These are phyloP conservation scores for Mycena olivaceomarginata DNA, from an alignment of 768 basidiomycete genomes.

Conservation along the genomic window DNA sequence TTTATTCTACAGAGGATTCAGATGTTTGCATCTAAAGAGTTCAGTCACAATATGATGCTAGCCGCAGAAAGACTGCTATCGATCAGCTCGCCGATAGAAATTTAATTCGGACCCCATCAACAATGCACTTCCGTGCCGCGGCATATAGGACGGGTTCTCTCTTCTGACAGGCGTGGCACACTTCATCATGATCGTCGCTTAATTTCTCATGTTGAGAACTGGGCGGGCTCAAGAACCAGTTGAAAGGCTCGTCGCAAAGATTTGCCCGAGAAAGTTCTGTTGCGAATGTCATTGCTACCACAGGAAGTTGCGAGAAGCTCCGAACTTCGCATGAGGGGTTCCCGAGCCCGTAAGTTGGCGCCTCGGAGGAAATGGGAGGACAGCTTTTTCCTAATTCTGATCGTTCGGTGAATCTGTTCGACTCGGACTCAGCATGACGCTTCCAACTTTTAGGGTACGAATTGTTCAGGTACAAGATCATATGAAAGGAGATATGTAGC, in stretches of 20 bases:
- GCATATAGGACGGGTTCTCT: background rate
- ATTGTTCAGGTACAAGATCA: constrained; percentile 36
- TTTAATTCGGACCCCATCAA: background rate
- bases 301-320: constrained; percentile 32
- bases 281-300: background rate
- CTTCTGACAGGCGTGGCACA: too few species aligned
- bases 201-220: background rate
- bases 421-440: constrained; percentile 28
- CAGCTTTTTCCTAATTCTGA: constrained; percentile 32
- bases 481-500: constrained; percentile 18
- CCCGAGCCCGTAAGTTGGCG: constrained; percentile 42
- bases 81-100: background rate
- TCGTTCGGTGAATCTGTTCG: constrained; percentile 19
- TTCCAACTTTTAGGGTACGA: constrained; percentile 38
- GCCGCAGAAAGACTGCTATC: background rate
- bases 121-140: constrained; percentile 31
- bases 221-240: background rate
- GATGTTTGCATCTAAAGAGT: background rate
- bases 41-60: background rate
- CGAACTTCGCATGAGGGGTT: constrained; percentile 25
- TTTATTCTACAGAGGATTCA: background rate
- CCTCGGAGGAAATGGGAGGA: constrained; percentile 37
- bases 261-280: constrained; percentile 26
- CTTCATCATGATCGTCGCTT: constrained; percentile 29
- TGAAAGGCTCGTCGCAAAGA: constrained; percentile 8